Percentiles rank a stretch among this genome's conserved stretches.
Evolutionary conservation across 2,329 filamentous ascomycete genomes (phyloP).

Genomic region (Venturiaceae sp.): DNA sequence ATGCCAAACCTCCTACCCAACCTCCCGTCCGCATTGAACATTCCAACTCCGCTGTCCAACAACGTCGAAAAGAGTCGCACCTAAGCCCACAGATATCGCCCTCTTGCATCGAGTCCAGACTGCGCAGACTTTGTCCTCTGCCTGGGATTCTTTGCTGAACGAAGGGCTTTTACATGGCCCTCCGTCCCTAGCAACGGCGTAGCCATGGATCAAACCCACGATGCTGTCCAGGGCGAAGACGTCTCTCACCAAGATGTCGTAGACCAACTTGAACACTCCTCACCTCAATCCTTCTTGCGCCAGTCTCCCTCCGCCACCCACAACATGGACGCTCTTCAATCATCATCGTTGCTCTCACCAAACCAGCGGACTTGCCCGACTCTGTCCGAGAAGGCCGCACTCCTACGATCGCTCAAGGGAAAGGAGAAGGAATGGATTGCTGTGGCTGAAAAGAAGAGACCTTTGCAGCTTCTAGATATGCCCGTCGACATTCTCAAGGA

Average conservation of each 20-base stretch:
- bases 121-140: background rate
- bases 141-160: background rate
- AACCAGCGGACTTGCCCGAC: background rate
- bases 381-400: background rate
- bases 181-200: background rate
- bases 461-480: conserved; percentile 60
- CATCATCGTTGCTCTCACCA: background rate
- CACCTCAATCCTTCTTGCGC: background rate
- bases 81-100: background rate
- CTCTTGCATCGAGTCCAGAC: background rate
- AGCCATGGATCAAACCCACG: background rate
- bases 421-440: conserved; percentile 30
- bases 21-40: background rate
- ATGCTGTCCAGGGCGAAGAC: background rate
- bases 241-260: background rate
- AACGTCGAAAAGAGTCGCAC: conserved; percentile 5
- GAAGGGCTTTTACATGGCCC: background rate
- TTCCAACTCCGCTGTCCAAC: too few relatives aligned
- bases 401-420: conserved; percentile 32
- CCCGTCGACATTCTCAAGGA: conserved; percentile 70
- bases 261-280: background rate
- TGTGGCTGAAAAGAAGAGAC: conserved; percentile 36
- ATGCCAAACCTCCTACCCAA: background rate
- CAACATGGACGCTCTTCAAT: background rate
- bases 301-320: background rate